A percentile compares a stretch with the other conserved stretches of the same genome.
Conservation (phyloP, 768 basidiomycete genomes). For the Termitomyces heimii region DNA sequence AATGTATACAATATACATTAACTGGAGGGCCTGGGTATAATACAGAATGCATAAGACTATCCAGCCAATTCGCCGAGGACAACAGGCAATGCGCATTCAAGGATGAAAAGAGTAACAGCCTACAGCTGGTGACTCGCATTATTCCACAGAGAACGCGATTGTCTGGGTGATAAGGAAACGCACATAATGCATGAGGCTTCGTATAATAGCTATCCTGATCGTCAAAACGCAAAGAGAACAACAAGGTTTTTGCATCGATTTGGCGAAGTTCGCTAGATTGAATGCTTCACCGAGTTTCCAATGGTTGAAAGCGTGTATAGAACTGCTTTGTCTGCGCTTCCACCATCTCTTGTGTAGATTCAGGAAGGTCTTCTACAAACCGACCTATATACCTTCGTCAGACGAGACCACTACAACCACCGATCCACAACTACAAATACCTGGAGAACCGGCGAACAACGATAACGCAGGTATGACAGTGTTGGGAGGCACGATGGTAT, state of each 20-base stretch:
- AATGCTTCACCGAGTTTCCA: slow-evolving; percentile 25
- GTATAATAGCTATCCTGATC: slow-evolving; percentile 16
- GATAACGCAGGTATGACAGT: slow-evolving; percentile 89
- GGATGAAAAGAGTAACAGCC: not conserved
- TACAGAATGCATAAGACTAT: not conserved
- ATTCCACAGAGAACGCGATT: not conserved
- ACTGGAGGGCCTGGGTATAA: not conserved
- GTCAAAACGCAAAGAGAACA: too few species aligned
- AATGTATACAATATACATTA: not conserved
- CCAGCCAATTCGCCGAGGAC: too few species aligned
- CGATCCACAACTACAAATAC: slow-evolving; percentile 34
- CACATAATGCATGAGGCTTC: slow-evolving; percentile 15
- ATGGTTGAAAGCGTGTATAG: slow-evolving; percentile 77
- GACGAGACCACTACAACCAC: not conserved
- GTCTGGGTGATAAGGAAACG: not conserved
- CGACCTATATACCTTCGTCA: slow-evolving; percentile 43
- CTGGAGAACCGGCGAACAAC: slow-evolving; percentile 85
- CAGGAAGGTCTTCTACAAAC: slow-evolving; percentile 81
- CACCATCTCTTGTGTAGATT: slow-evolving; percentile 89
- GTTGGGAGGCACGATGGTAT: slow-evolving; percentile 84
- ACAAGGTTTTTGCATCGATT: not conserved
- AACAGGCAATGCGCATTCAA: not conserved
- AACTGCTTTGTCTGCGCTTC: slow-evolving; percentile 82
- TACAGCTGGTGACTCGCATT: not conserved
- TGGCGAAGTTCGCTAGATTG: not conserved